Base-by-base conservation (phyloP, 257 asterid species). In the Scutellaria baicalensis region DNA sequence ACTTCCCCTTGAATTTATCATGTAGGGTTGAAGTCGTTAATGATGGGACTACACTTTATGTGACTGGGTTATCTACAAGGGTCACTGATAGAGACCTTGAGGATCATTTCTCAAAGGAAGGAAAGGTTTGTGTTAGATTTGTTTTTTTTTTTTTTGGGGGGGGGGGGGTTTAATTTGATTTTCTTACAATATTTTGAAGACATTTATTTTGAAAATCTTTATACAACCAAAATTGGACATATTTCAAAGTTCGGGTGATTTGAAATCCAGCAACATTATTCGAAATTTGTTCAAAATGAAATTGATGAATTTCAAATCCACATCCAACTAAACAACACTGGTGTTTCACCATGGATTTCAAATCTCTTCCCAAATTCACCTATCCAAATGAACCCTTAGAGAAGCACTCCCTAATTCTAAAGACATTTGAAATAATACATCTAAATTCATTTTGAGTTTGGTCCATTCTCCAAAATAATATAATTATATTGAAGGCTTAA, bases 1-100 rank as follows among this genome's bases (percentile, higher is more conserved):
- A 18, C 44, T 36, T 21, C 54, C 45, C 39, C 27, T 33, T 78
- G 51, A 8, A 14, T 55, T 48, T 17, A 38, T 74, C 59, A 23
- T 61, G 52, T 78, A 87, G 95, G 85, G 2, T 64, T 13, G 93
- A 86, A 0, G 84, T 6, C 38, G 60, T 56, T 70, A 91, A 91
- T 82, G 85, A 90, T 11, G 98, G 99, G 63, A 83, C 85, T 77
- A 83, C 93, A 16, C 98, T 89, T 55, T 94, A 94, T 80, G 93
- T 94, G 65, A 94, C 99, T 80, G 99, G 99, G 64, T 81, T 94
- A 51, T 94, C 99, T 48, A 89, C 96, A 9, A 84, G 99, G 87
- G 99, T 91, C 73, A 89, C 95, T 20, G 92, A 89, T 59, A 88
- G 97, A 67, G 98, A 94, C 61, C 99, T 94, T 73, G 96, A 94